A percentile compares a stretch with the other conserved stretches of the same genome.
These are phyloP conservation scores for Magnolia changhungtana DNA, from an alignment of 164 flowering plant species.

Conservation along the genomic window DNA sequence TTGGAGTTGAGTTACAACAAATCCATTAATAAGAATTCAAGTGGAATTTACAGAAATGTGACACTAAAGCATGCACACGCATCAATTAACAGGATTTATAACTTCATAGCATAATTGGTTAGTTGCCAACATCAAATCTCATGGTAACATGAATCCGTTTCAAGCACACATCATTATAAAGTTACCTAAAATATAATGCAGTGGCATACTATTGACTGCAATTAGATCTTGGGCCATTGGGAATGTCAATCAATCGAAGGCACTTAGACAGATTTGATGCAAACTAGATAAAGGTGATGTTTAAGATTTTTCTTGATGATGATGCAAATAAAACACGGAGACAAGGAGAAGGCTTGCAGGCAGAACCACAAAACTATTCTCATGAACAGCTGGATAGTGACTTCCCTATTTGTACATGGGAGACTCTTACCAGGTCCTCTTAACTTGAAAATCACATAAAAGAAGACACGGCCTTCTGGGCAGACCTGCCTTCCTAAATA, in stretches of 20 bases:
- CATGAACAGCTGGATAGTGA: too few species aligned
- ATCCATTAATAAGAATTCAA: background rate
- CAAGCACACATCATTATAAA: background rate
- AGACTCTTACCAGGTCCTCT: too few species aligned
- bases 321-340: too few species aligned
- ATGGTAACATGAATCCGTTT: background rate
- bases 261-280: background rate
- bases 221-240: background rate
- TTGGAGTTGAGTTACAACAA: background rate
- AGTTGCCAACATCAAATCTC: background rate
- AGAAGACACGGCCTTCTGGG: too few species aligned
- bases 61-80: background rate
- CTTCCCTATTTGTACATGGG: too few species aligned
- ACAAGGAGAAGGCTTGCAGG: too few species aligned
- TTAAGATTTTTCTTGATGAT: too few species aligned
- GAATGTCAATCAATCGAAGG: background rate
- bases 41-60: background rate
- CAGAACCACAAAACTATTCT: too few species aligned
- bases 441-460: too few species aligned
- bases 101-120: background rate
- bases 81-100: too few species aligned
- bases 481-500: too few species aligned
- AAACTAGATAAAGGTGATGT: too few species aligned
- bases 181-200: background rate
- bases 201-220: background rate